phyloP scores from a whole-genome alignment of 2,329 filamentous ascomycete species.

The Pezicula rhizophila region DNA sequence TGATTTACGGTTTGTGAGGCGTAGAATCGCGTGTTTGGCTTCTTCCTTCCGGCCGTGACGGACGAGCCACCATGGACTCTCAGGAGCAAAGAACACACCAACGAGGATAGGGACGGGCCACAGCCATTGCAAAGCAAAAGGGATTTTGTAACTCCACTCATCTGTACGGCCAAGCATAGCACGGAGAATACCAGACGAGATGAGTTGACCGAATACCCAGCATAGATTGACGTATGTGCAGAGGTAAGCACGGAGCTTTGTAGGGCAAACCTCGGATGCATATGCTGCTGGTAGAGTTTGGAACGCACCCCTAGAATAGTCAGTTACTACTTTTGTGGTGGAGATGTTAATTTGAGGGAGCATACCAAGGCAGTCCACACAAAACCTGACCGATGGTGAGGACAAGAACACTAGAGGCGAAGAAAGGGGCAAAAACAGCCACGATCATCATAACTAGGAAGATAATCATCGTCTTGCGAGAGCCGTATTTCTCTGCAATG shows the following conservation, averaged over 20 bases:
- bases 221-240: slow-evolving; percentile 46
- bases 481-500: slow-evolving; percentile 37
- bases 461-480: slow-evolving; percentile 37
- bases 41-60: slow-evolving; percentile 35
- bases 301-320: slow-evolving; percentile 31
- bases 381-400: slow-evolving; percentile 42
- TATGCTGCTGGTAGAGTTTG: slow-evolving; percentile 30
- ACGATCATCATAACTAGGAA: slow-evolving; percentile 36
- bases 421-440: slow-evolving; percentile 42
- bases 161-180: slow-evolving; percentile 33
- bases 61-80: slow-evolving; percentile 43
- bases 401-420: slow-evolving; percentile 36
- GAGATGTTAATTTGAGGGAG: slow-evolving; percentile 23
- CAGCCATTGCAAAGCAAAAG: slow-evolving; percentile 43
- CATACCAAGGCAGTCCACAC: slow-evolving; percentile 42
- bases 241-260: slow-evolving; percentile 24
- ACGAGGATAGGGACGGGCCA: slow-evolving; percentile 40
- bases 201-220: slow-evolving; percentile 44
- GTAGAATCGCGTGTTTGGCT: slow-evolving; percentile 36
- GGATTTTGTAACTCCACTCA: slow-evolving; percentile 42
- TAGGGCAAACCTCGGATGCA: slow-evolving; percentile 30
- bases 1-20: slow-evolving; percentile 30
- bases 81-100: slow-evolving; percentile 38
- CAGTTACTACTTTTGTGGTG: not conserved
- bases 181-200: slow-evolving; percentile 40